These are phyloP conservation scores for Psilocybe sp. DNA, from an alignment of 768 basidiomycete genomes.

Conservation along the genomic window DNA sequence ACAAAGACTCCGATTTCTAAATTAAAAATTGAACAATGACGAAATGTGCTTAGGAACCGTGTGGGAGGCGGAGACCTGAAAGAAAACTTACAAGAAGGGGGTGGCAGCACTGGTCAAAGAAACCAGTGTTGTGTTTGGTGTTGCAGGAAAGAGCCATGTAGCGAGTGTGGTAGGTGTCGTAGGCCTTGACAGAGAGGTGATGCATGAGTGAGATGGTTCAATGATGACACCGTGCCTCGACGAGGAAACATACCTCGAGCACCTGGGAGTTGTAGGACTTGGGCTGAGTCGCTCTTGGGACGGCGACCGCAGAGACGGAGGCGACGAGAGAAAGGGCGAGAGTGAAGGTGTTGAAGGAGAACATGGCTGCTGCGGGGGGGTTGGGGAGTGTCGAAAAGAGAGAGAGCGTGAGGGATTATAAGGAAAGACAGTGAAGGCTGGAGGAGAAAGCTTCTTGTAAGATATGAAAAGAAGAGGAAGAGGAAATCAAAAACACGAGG, in stretches of 20 bases:
- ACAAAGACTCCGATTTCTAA: conserved; percentile 51
- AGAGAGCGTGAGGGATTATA: conserved; percentile 24
- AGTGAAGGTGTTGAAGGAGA: conserved; percentile 38
- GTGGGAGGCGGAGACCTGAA: not conserved
- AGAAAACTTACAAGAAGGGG: conserved; percentile 52
- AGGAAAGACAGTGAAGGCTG: conserved; percentile 15
- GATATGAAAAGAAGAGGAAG: conserved; percentile 26
- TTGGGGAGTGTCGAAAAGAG: conserved; percentile 27
- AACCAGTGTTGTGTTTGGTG: conserved; percentile 43
- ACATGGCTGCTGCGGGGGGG: conserved; percentile 14
- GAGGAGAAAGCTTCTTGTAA: conserved; percentile 20
- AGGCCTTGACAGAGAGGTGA: conserved; percentile 32
- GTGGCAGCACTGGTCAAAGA: conserved; percentile 73
- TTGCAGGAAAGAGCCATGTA: conserved; percentile 57
- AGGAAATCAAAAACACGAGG: conserved; percentile 31
- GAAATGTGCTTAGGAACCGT: conserved; percentile 1
- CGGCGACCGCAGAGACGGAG: conserved; percentile 36
- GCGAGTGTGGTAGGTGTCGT: conserved; percentile 55
- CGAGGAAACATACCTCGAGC: conserved; percentile 42
- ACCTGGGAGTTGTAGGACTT: conserved; percentile 38
- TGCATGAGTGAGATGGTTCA: conserved; percentile 1
- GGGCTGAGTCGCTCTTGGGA: conserved; percentile 40
- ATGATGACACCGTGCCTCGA: not conserved
- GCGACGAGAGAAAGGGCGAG: conserved; percentile 40
- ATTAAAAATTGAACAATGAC: not conserved